These are phyloP conservation scores for Wickerhamomyces sydowiorum DNA, from an alignment of 805 yeast genomes.

Conservation along the genomic window DNA sequence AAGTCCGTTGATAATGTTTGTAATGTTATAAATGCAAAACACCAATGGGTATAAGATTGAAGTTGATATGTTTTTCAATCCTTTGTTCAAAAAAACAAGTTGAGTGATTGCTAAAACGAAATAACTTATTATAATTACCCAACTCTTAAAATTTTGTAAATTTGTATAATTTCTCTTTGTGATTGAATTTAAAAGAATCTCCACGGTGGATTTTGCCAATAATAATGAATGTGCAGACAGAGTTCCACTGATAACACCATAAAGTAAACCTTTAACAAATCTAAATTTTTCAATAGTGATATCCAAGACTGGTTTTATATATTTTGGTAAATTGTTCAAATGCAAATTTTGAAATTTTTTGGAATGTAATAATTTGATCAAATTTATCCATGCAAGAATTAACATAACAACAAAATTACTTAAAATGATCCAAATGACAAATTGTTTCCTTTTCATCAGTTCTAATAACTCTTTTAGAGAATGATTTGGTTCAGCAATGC, in stretches of 20 bases:
- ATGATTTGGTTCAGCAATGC: constrained; percentile 47
- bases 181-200: constrained; percentile 47
- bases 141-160: constrained; percentile 36
- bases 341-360: neutral
- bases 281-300: constrained; percentile 10
- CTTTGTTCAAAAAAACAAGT: constrained; percentile 66
- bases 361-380: constrained; percentile 9
- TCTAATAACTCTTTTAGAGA: constrained; percentile 39
- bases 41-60: constrained; percentile 79
- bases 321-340: neutral
- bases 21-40: constrained; percentile 74
- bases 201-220: constrained; percentile 81
- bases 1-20: constrained; percentile 61
- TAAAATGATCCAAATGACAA: constrained; percentile 50
- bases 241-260: constrained; percentile 68
- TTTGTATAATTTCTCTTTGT: constrained; percentile 29
- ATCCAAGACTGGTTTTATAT: constrained; percentile 3
- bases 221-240: constrained; percentile 81
- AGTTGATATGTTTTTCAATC: constrained; percentile 64
- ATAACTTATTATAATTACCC: constrained; percentile 48
- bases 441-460: constrained; percentile 37
- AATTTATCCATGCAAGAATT: constrained; percentile 25
- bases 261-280: constrained; percentile 50
- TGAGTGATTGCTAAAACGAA: constrained; percentile 64
- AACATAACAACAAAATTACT: constrained; percentile 27